Percentiles rank a stretch among this genome's conserved stretches.
These are phyloP conservation scores for Endoconidiophora laricicola DNA, from an alignment of 2,329 filamentous ascomycete genomes.

Conservation along the genomic window DNA sequence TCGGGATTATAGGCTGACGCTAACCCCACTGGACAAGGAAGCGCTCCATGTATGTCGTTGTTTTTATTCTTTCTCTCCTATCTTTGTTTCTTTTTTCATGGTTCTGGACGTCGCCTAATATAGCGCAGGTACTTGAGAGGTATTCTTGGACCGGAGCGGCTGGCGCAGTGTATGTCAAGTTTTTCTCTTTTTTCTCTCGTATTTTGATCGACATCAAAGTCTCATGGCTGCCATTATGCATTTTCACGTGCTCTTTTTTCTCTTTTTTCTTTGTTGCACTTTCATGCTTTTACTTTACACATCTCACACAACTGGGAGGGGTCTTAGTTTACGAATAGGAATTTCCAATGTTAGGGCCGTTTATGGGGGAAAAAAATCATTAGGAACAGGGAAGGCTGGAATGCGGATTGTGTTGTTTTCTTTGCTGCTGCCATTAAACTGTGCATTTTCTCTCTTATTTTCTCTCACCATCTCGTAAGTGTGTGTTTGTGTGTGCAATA, in stretches of 20 bases:
- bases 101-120: not conserved
- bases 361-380: slow-evolving; percentile 8
- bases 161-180: no score
- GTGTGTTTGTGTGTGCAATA: not conserved
- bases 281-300: not conserved
- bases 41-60: not conserved
- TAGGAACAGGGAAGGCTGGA: slow-evolving; percentile 9
- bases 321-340: slow-evolving; percentile 10
- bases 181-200: no score
- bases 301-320: slow-evolving; percentile 4
- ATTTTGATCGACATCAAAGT: no score
- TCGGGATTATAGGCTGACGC: no score
- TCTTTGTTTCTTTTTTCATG: not conserved
- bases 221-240: no score
- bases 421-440: slow-evolving; percentile 6
- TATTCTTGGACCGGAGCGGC: not conserved
- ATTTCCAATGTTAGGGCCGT: slow-evolving; percentile 8
- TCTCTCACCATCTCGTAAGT: not conserved
- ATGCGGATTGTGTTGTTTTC: slow-evolving; percentile 10
- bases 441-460: slow-evolving; percentile 1
- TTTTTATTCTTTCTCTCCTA: not conserved
- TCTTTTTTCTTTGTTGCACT: slow-evolving; percentile 8
- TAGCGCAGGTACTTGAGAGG: no score
- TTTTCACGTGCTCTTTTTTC: not conserved
- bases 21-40: no score